These are phyloP conservation scores for Saccharomyces hybrid DNA, from an alignment of 1,139 yeast genomes.

Conservation along the genomic window DNA sequence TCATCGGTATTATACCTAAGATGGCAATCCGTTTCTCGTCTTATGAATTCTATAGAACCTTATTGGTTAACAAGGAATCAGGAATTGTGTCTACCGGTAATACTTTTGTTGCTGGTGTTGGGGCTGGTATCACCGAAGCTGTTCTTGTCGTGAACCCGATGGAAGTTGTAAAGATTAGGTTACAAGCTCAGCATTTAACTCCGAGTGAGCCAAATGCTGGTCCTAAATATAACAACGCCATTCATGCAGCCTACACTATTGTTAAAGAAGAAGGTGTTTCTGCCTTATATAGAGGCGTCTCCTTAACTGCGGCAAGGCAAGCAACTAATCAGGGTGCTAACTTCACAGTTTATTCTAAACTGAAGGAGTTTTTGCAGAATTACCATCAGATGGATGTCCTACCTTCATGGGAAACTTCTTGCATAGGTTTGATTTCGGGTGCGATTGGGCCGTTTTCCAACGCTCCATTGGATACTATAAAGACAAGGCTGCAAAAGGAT, in stretches of 20 bases:
- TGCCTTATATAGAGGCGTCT: constrained; percentile 92
- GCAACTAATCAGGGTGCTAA: constrained; percentile 98
- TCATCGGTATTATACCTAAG: constrained; percentile 94
- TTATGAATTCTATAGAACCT: constrained; percentile 76
- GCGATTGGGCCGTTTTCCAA: constrained; percentile 97
- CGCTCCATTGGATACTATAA: constrained; percentile 95
- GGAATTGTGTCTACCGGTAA: constrained; percentile 66
- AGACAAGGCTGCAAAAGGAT: constrained; percentile 93
- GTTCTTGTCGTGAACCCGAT: constrained; percentile 91
- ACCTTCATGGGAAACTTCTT: constrained; percentile 92
- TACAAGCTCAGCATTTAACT: constrained; percentile 92
- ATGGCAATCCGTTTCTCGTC: constrained; percentile 97
- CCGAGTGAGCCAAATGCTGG: constrained; percentile 38
- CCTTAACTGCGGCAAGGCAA: constrained; percentile 94
- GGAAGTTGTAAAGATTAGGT: constrained; percentile 93
- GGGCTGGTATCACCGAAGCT: constrained; percentile 97
- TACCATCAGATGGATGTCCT: constrained; percentile 56
- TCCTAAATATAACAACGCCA: constrained; percentile 88
- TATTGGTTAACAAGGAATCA: constrained; percentile 51
- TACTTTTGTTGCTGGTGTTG: constrained; percentile 88
- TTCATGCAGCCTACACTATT: constrained; percentile 81
- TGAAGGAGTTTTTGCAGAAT: constrained; percentile 63
- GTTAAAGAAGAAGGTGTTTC: constrained; percentile 85
- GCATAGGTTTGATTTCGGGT: constrained; percentile 87
- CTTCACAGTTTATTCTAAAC: constrained; percentile 87